These are phyloP conservation scores for Rhodotorula paludigena DNA, from an alignment of 768 basidiomycete species.

Conservation along the genomic window DNA sequence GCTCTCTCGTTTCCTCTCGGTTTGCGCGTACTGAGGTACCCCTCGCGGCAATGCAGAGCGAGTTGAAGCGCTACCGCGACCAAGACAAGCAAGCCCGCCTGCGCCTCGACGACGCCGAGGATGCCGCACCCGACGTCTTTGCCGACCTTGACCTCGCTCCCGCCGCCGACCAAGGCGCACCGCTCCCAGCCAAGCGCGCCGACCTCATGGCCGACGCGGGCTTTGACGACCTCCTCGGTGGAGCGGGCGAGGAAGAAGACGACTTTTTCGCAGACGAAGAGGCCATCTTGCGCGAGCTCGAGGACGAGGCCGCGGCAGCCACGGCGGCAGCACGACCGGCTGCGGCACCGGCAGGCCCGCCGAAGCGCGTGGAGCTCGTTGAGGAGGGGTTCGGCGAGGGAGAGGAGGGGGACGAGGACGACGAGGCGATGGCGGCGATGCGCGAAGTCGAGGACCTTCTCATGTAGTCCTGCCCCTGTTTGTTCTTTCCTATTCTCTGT, in stretches of 20 bases:
- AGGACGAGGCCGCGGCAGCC: neutral
- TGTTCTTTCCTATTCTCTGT: neutral
- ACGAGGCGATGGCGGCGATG: conserved; percentile 50
- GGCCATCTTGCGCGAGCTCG: neutral
- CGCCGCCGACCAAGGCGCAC: neutral
- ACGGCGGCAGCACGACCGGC: neutral
- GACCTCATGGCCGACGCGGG: neutral
- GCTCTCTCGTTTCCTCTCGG: conserved; percentile 17
- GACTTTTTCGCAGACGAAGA: conserved; percentile 30
- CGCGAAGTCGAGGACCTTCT: conserved; percentile 55
- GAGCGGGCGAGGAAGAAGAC: conserved; percentile 9
- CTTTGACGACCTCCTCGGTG: neutral
- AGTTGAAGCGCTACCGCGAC: conserved; percentile 29
- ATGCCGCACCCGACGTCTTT: conserved; percentile 51
- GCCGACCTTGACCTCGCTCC: conserved; percentile 39
- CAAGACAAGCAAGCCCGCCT: conserved; percentile 52
- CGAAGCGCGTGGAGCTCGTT: neutral
- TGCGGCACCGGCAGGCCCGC: neutral
- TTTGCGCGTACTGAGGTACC: conserved; percentile 16
- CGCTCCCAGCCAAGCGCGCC: neutral
- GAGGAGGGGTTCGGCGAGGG: neutral
- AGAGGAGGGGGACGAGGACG: conserved; percentile 37
- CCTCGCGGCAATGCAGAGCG: neutral
- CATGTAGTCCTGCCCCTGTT: conserved; percentile 47
- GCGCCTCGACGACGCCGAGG: conserved; percentile 42